Base-by-base conservation (phyloP, 345 rosid species). In the Excoecaria agallocha region DNA sequence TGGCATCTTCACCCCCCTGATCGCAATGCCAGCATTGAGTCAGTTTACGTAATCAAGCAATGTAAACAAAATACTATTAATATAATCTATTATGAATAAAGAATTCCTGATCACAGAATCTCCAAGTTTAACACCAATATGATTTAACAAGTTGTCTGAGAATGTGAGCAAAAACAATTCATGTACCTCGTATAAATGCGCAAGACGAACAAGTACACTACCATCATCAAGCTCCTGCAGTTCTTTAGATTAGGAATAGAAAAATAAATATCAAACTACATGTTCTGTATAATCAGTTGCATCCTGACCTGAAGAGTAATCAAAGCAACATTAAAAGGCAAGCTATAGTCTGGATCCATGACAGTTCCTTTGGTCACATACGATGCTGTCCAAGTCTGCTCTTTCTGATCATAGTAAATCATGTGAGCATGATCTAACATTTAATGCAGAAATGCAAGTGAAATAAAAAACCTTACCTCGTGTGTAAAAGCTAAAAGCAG, bases 321-420 rank as follows among this genome's bases (percentile, higher is more conserved):
- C 75, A 93, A 77, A 51, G 94, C 98, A 60, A 93, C 85, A 70
- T 91, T 91, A 64, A 63, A 87, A 66, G 98, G 97, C 79, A 91
- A 83, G 72, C 75, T 81, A 83, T 91, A 90, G 70, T 73, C 79
- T 15, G 89, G 80, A 66, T 91, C 91, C 94, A 89, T 86, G 59
- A 68, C 55, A 59, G 87, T 73, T 30, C 78, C 87, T 69, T 58
- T 67, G 4, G 84, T 82, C 59, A 71, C 54, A 74, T 74, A 86
- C 63, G 93, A 78, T n/a, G 84, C 83, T 66, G 70, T 88, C 97
- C 94, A 90, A 15, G 73, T 84, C 56, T 84, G 86, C 67, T 66
- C 77, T 17, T 77, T 80, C 86, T 88, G 79, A 59, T n/a, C n/a
- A 73, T 3, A 64, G 56, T 30, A 59, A 71, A 67, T 74, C 6